Base-by-base conservation (phyloP, 495 filamentous ascomycete species). In the Cladorrhinum samala region DNA sequence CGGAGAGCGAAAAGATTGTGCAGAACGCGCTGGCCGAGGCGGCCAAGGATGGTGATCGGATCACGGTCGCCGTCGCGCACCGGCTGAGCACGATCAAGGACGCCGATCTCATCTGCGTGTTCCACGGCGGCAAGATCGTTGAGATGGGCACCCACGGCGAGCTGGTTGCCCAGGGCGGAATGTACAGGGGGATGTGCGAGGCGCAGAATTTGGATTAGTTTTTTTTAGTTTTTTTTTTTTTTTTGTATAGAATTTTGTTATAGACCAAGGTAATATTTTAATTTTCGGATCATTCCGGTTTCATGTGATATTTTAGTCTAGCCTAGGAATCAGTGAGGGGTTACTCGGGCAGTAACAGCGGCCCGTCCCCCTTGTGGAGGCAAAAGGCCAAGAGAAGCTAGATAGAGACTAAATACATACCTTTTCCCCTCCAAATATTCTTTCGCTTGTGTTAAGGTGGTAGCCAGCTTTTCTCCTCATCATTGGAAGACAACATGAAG, bases 1-100 rank as follows among this genome's bases (percentile, higher is more conserved):
- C 83, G 2, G 79, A 88, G 67, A 82, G 78, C 3, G 88, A 93
- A 70, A 76, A 76, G 57, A 67, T 85, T 39, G 75, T 93, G 21
- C 85, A 90, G 67, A 75, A 76, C 20, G 85, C 84, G 0, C 71
- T 91, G 25, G 82, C 84, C 40, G 71, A 75, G 37, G 80, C 83
- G 3, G 75, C 79, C 3, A 71, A 72, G 46, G 75, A 72, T 14
- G 64, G 71, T 9, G 55, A 60, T 14, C 66, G 84, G 52, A 91
- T 84, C 1, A 85, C 86, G 38, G 74, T 93, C 33, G 86, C 82
- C 0, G 84, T 92, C 46, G 88, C 88, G 8, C 82, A 86, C 64
- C 66, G 78, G 14, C 62, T 83, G 16, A 70, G 68, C 3, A 80
- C 78, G 0, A 71, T 83, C 30, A 69, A 75, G 51, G 67, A 73